Evolutionary conservation across 2,329 filamentous ascomycete genomes (phyloP), one percentile per base, ranked within the genome.

Genomic region (Calonectria multiphialidica): DNA sequence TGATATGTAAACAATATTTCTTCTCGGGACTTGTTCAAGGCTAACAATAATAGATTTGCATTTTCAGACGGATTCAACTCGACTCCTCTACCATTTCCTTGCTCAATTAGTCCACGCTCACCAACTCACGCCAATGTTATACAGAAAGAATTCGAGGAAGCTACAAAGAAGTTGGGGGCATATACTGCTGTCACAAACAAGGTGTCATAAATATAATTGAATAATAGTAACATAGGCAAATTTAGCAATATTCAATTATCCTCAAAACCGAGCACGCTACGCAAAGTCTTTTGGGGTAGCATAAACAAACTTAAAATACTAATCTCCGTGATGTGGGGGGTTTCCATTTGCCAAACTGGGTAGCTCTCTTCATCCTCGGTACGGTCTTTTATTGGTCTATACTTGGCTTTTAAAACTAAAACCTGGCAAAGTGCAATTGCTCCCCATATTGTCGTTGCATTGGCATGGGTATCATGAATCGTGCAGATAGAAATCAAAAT

Each of bases 41-140:
- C 57, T 78, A 30, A 78, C 4, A 0, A n/a, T 16, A 0, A 0
- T n/a, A 86, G 84, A 13, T 86, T 86, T 37, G 83, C 84, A 0
- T 86, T 80, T 25, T 83, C 84, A 0, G 83, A 86, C 4, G 84
- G 85, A 0, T 86, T 86, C 70, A 86, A 86, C 73, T 86, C 84
- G 0, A 83, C 78, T 4, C 85, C 85, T 0, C 62, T 85, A 1
- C 85, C 85, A 0, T 87, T 87, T n/a, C 77, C 77, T 0, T 86
- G 85, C 57, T 83, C 80, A 0, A 86, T 87, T 3, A 76, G 75
- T 10, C 80, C 83, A 1, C 78, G 86, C 0, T 86, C 84, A 0
- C n/a, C 65, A 0, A 72, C 67, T 1, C 83, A 86, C 35, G 77
- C 71, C 0, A 66, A 79, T 2, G 76, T 85, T 0, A 76, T 87